These are phyloP conservation scores for Alternaria sp. DNA, from an alignment of 2,329 filamentous ascomycete species.

Conservation along the genomic window DNA sequence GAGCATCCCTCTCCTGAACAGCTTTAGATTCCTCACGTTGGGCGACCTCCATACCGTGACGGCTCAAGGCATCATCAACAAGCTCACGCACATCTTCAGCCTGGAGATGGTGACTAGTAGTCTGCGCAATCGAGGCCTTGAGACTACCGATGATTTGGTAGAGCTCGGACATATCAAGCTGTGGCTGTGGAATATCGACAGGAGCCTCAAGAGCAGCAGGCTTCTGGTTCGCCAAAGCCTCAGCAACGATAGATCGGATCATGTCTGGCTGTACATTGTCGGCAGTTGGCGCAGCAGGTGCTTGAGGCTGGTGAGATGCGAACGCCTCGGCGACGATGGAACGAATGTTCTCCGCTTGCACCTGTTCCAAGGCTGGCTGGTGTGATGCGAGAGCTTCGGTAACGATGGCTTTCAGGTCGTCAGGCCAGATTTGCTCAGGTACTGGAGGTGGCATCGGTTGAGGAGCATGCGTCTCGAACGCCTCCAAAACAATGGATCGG, in stretches of 20 bases:
- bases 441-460: conserved; percentile 33
- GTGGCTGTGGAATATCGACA: conserved; percentile 46
- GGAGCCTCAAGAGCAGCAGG: conserved; percentile 41
- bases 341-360: conserved; percentile 38
- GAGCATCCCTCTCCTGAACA: conserved; percentile 43
- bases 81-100: conserved; percentile 54
- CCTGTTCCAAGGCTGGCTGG: conserved; percentile 22
- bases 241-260: conserved; percentile 46
- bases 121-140: conserved; percentile 58
- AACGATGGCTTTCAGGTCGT: conserved; percentile 62
- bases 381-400: conserved; percentile 67
- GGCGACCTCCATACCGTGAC: conserved; percentile 41
- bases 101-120: conserved; percentile 55
- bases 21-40: conserved; percentile 42
- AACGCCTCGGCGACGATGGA: conserved; percentile 41
- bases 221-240: conserved; percentile 45
- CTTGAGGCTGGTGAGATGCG: conserved; percentile 31
- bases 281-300: conserved; percentile 25
- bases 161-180: conserved; percentile 53
- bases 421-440: conserved; percentile 42
- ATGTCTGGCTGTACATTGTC: conserved; percentile 45
- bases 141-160: conserved; percentile 59
- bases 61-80: conserved; percentile 49
- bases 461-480: conserved; percentile 41
- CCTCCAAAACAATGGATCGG: conserved; percentile 40